These are phyloP conservation scores for Saccharomyces mikatae DNA, from an alignment of 805 yeast genomes.

Conservation along the genomic window DNA sequence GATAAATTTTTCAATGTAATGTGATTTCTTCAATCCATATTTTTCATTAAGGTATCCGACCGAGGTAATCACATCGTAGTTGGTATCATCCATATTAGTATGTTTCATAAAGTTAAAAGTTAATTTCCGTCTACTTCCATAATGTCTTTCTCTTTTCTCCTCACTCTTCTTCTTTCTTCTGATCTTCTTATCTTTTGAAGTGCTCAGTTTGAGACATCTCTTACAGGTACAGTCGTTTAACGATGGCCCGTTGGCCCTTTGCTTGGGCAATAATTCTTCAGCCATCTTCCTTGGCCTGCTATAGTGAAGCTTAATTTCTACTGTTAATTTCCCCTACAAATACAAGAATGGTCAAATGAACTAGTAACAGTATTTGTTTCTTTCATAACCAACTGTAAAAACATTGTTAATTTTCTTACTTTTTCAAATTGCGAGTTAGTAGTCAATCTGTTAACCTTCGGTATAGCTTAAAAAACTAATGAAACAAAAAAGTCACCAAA, in stretches of 20 bases:
- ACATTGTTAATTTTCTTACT: neutral
- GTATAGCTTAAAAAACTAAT: neutral
- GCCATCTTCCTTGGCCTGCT: neutral
- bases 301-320: neutral
- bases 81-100: slow-evolving; percentile 21
- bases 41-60: slow-evolving; percentile 27
- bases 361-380: neutral
- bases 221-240: slow-evolving; percentile 1
- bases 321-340: neutral
- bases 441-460: neutral
- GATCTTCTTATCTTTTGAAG: neutral
- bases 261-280: neutral
- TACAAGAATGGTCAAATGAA: neutral
- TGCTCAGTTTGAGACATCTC: slow-evolving; percentile 2
- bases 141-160: slow-evolving; percentile 5
- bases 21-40: slow-evolving; percentile 26
- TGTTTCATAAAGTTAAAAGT: slow-evolving; percentile 19
- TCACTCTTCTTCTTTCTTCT: neutral
- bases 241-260: neutral
- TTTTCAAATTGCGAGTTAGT: neutral
- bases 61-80: slow-evolving; percentile 26
- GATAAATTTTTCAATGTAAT: slow-evolving; percentile 25
- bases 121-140: slow-evolving; percentile 8
- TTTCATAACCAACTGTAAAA: neutral
- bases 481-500: neutral